A percentile compares a stretch with the other conserved stretches of the same genome.
Conservation (phyloP, 495 filamentous ascomycete species). For the Staphylotrichum tortipilum region DNA sequence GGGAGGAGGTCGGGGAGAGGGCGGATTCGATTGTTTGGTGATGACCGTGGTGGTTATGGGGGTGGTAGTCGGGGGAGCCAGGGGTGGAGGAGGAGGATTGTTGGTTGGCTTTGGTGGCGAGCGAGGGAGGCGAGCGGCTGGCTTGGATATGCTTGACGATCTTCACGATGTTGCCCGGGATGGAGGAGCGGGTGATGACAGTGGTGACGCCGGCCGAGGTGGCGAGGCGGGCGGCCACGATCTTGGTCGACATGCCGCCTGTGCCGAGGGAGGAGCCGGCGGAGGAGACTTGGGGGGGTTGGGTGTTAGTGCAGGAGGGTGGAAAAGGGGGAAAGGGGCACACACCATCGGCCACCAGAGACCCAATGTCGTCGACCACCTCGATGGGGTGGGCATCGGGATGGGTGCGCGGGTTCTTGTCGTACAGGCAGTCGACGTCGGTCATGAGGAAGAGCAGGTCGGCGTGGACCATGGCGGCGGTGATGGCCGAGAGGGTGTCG, state of each 20-base stretch:
- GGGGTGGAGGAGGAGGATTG: neutral
- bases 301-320: neutral
- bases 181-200: constrained; percentile 84
- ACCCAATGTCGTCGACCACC: constrained; percentile 79
- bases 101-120: constrained; percentile 16
- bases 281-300: constrained; percentile 55
- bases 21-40: neutral
- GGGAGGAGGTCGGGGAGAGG: constrained; percentile 28
- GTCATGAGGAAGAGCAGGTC: constrained; percentile 98
- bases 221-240: constrained; percentile 86
- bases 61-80: neutral
- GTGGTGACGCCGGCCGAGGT: constrained; percentile 94
- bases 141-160: constrained; percentile 78
- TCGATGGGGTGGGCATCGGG: constrained; percentile 84
- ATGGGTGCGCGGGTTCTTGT: constrained; percentile 81
- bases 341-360: constrained; percentile 72
- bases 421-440: constrained; percentile 94
- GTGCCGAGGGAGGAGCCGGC: constrained; percentile 85
- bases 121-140: constrained; percentile 30
- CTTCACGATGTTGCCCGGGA: constrained; percentile 80
- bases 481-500: constrained; percentile 92
- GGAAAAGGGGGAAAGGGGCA: neutral
- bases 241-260: constrained; percentile 98
- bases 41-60: neutral
- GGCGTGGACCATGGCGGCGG: constrained; percentile 92